phyloP scores from a whole-genome alignment of 208 protist genomes.

The Acanthamoeba culbertsoni region DNA sequence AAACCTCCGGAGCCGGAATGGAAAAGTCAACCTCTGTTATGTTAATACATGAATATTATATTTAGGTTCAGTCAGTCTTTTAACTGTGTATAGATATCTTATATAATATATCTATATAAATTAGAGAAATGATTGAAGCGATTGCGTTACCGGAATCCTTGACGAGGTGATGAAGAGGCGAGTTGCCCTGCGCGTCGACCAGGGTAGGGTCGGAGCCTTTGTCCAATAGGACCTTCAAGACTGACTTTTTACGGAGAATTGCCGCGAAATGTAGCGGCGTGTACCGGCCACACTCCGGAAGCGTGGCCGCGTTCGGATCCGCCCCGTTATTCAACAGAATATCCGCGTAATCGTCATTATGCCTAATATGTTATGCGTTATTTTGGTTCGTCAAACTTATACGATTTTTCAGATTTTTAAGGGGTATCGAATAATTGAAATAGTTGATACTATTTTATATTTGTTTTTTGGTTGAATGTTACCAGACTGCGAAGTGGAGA shows the following conservation, averaged over 20 bases:
- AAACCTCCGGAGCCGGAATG: background rate
- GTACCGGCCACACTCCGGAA: background rate
- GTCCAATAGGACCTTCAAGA: background rate
- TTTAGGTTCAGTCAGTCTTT: too few relatives aligned
- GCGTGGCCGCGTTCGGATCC: background rate
- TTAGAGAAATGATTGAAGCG: too few relatives aligned
- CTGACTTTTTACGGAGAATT: background rate
- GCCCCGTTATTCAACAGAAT: background rate
- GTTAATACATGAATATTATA: too few relatives aligned
- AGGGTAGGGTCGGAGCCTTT: slow-evolving; percentile 3
- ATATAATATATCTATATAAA: too few relatives aligned
- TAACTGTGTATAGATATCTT: too few relatives aligned
- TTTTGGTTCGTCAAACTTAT: too few relatives aligned
- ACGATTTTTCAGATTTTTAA: too few relatives aligned
- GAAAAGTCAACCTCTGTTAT: background rate
- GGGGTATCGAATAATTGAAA: too few relatives aligned
- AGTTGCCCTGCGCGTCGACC: background rate
- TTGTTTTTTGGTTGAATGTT: too few relatives aligned
- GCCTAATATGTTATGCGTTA: background rate
- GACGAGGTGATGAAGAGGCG: background rate
- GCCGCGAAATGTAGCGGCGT: slow-evolving; percentile 26
- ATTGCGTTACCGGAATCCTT: background rate
- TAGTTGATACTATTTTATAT: too few relatives aligned
- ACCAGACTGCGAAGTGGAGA: background rate
- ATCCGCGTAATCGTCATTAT: background rate